Conservation (phyloP, 2,329 filamentous ascomycete genomes). For the Cercospora sp. region DNA sequence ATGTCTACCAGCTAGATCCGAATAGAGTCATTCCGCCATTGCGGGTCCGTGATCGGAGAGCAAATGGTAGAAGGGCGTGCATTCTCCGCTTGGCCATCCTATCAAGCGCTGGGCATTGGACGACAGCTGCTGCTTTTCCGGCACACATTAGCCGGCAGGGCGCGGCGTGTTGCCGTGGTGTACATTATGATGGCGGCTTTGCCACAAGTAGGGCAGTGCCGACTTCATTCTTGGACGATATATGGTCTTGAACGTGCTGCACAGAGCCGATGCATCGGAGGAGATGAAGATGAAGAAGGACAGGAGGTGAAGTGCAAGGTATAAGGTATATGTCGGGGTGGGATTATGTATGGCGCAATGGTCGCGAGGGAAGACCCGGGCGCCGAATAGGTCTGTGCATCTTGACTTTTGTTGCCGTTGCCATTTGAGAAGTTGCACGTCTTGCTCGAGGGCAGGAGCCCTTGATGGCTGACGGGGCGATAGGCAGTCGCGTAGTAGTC, state of each 20-base stretch:
- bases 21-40: neutral
- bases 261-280: neutral
- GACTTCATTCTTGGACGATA: neutral
- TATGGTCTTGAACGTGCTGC: neutral
- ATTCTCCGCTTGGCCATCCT: neutral
- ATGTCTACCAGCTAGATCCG: neutral
- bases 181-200: neutral
- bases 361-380: neutral
- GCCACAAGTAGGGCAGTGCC: neutral
- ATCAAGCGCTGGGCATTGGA: slow-evolving; percentile 4
- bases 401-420: neutral
- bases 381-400: neutral
- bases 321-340: neutral
- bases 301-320: neutral
- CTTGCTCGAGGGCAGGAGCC: neutral
- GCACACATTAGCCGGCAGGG: slow-evolving; percentile 1
- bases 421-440: neutral
- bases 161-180: neutral
- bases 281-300: neutral
- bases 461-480: neutral
- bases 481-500: neutral
- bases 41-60: neutral
- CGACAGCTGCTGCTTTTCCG: neutral
- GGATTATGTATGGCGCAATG: neutral
- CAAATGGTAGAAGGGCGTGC: neutral